Evolutionary conservation across 768 basidiomycete species (phyloP), one percentile per base, ranked within the genome.

Genomic region (Boletus rufocinnamomeus): DNA sequence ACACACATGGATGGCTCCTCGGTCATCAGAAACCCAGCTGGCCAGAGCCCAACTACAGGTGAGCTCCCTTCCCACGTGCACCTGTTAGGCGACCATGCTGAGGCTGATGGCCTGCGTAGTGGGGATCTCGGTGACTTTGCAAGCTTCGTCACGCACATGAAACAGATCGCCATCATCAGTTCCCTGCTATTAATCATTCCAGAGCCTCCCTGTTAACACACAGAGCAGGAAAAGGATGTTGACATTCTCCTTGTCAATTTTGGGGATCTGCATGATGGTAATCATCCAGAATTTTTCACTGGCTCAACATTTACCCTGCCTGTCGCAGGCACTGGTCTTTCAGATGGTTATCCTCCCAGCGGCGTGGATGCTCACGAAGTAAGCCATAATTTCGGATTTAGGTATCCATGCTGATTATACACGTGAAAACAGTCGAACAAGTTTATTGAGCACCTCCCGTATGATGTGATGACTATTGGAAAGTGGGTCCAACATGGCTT

Each of bases 171-270:
- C 4, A 54, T 80, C 47, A 86, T 86, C 60, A 35, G 77, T 61
- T 10, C 6, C 32, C 30, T 27, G 5, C 16, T 19, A 2, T 30
- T 10, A 5, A 19, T 40, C 25, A 5, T 43, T 58, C 17, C 23
- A 28, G 11, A n/a, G 2, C 45, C 27, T 62, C 30, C 17, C 23
- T 25, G 38, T 43, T 60, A 11, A 64, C 41, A 35, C 23, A 44
- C 32, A 27, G 28, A 21, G 6, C 57, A 86, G 79, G 72, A 84
- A 61, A 85, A 84, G 54, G 86, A 89, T 41, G 90, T 92, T 28
- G 94, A 95, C 70, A 80, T 95, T 2, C 78, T 96, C 17, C 76
- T 96, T 17, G 84, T 95, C n/a, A 90, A 93, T 65, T 85, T 86
- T 54, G 92, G 88, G n/a, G 88, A 90, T 67, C 65, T 89, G 50